Evolutionary conservation across 2,329 filamentous ascomycete species (phyloP).

Genomic region (Claviceps capensis): DNA sequence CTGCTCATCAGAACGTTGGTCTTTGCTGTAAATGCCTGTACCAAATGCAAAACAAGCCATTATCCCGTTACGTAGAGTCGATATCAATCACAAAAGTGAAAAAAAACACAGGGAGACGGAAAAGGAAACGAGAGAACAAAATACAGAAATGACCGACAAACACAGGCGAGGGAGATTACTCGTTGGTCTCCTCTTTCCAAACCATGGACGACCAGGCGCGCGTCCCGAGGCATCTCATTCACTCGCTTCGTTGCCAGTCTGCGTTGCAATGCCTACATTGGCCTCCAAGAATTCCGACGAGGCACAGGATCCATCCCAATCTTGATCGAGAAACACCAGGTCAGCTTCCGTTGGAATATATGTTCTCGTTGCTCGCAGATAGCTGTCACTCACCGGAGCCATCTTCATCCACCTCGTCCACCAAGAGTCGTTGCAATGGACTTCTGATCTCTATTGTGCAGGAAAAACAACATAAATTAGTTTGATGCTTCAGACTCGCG

Average conservation of each 20-base stretch:
- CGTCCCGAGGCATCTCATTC: slow-evolving; percentile 13
- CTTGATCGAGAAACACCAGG: slow-evolving; percentile 15
- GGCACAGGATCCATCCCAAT: slow-evolving; percentile 40
- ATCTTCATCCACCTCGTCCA: slow-evolving; percentile 45
- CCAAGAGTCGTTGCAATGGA: slow-evolving; percentile 38
- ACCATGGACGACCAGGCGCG: not conserved
- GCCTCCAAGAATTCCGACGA: slow-evolving; percentile 43
- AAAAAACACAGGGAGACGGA: not conserved
- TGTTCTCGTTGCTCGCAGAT: not conserved
- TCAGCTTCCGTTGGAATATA: slow-evolving; percentile 7
- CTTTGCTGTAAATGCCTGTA: not conserved
- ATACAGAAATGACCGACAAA: not conserved
- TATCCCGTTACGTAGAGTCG: not conserved
- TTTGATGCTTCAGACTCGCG: not conserved
- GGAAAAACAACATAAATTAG: not conserved
- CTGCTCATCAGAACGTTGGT: not conserved
- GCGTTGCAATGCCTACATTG: slow-evolving; percentile 31
- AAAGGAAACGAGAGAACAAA: not conserved
- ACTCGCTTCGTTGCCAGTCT: slow-evolving; percentile 26
- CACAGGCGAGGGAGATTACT: not conserved
- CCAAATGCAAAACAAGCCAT: not conserved
- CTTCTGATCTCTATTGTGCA: slow-evolving; percentile 25
- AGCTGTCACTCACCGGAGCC: slow-evolving; percentile 35
- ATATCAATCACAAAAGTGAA: not conserved
- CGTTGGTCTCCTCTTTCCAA: not conserved